These are phyloP conservation scores for Panicum hallii DNA, from an alignment of 202 grass and related monocot species.

Conservation along the genomic window DNA sequence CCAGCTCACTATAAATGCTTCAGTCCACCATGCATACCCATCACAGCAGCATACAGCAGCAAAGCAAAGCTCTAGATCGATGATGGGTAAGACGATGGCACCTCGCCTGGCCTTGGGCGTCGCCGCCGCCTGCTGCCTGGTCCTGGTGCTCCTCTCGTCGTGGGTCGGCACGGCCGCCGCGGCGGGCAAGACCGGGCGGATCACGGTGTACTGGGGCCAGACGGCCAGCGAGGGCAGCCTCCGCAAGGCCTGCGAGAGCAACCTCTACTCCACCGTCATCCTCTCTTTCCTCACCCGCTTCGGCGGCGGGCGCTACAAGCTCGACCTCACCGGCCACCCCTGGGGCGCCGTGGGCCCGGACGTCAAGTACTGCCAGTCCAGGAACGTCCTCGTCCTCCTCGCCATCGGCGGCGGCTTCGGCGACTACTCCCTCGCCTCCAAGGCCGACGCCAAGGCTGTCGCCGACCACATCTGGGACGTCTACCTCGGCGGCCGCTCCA, in stretches of 20 bases:
- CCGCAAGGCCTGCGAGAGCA: constrained; percentile 37
- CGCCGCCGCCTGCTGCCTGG: background rate
- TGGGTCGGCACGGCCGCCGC: background rate
- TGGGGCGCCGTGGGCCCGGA: background rate
- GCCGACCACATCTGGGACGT: constrained; percentile 53
- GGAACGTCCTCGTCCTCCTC: constrained; percentile 59
- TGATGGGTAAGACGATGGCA: background rate
- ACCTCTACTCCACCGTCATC: constrained; percentile 47
- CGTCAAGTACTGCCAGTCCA: constrained; percentile 1
- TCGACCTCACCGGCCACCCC: background rate
- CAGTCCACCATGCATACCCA: background rate
- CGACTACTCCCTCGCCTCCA: constrained; percentile 52
- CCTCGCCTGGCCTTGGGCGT: background rate
- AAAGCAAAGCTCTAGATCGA: too few species aligned
- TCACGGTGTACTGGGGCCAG: constrained; percentile 64
- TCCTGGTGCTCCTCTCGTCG: constrained; percentile 40
- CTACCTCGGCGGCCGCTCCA: constrained; percentile 57
- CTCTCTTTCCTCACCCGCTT: constrained; percentile 57
- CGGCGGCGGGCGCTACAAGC: constrained; percentile 18
- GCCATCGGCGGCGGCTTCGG: constrained; percentile 55
- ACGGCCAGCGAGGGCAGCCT: constrained; percentile 51
- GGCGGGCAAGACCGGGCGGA: constrained; percentile 37
- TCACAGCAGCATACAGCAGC: background rate
- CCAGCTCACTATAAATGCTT: background rate
- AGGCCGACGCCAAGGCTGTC: constrained; percentile 45